Evolutionary conservation across 495 filamentous ascomycete species (phyloP), one percentile per base, ranked within the genome.

Genomic region (Pseudomonodictys pantanalensis): DNA sequence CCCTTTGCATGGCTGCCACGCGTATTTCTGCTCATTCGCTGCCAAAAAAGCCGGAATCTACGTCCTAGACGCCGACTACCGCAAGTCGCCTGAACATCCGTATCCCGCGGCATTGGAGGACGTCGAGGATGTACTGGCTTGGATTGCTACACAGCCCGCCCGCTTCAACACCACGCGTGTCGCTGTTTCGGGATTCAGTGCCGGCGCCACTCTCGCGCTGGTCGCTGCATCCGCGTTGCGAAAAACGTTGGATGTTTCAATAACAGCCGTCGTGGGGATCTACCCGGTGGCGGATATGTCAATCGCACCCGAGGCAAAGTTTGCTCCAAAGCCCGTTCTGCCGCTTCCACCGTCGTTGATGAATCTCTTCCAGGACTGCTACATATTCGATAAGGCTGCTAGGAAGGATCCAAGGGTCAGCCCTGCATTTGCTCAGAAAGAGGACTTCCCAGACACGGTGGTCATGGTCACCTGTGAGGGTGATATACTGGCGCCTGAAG

Each of bases 121-220:
- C 58, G 73, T 71, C n/a, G 71, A 68, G n/a, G 73, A 76, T 54
- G 67, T 66, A 12, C 43, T 76, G 8, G 18, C 68, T 1, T 76
- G 60, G 38, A 38, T 76, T 12, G 58, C 63, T 29, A 28, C 62
- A 26, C 71, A 75, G 15, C 56, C 79, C 28, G 75, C 77, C 39
- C 1, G 30, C 7, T 52, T 52, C 39, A 49, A 60, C 29, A 1
- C 18, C 1, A 10, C 3, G 7, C 70, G 83, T 43, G 81, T 95
- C 8, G 86, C 83, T 1, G 74, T 91, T 10, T 88, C 81, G 6
- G 92, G 92, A 10, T 97, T 97, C 72, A 90, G 86, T 0, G 88
- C 90, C 1, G 92, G 92, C 2, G 92, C 83, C 11, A 96, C 95
- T 64, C 80, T 95, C 54, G 83, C 86, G 18, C 82, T 95, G 2